These are phyloP conservation scores for Prorocentrum cordatum DNA, from an alignment of 169 alveolate species.

Conservation along the genomic window DNA sequence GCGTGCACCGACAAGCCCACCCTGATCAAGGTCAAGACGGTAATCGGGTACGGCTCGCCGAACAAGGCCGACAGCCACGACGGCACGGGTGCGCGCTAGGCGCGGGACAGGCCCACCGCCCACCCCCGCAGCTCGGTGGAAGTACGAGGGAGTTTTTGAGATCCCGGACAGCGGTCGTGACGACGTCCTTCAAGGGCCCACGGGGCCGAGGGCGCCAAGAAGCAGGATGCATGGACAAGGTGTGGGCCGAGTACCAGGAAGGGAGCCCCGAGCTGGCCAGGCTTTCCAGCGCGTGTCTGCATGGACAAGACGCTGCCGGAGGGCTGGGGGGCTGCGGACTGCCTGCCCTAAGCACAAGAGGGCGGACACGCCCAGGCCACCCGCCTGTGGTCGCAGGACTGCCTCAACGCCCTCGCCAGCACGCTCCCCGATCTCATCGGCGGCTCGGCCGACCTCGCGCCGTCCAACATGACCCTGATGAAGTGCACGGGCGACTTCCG, in stretches of 20 bases:
- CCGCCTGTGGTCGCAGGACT: not conserved
- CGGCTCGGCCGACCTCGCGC: conserved; percentile 80
- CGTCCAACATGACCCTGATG: conserved; percentile 65
- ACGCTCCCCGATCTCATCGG: conserved; percentile 73
- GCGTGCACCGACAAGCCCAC: conserved; percentile 77
- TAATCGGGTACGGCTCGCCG: conserved; percentile 76
- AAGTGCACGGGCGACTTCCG: not conserved
- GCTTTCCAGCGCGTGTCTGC: conserved; percentile 22
- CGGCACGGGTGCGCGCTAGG: conserved; percentile 80
- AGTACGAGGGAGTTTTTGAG: too few relatives aligned
- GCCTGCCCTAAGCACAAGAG: not conserved
- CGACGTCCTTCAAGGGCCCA: too few relatives aligned
- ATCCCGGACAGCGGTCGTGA: too few relatives aligned
- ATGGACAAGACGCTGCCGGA: not conserved
- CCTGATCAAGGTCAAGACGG: conserved; percentile 74
- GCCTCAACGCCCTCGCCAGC: conserved; percentile 14
- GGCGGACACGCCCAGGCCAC: not conserved
- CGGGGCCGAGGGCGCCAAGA: not conserved
- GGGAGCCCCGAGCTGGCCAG: not conserved
- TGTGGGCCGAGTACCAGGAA: not conserved
- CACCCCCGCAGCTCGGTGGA: too few relatives aligned
- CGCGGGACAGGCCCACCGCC: conserved; percentile 77
- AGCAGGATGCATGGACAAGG: not conserved
- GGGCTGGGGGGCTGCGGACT: not conserved
- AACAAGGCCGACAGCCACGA: conserved; percentile 77